Conservation (phyloP, 2,329 filamentous ascomycete genomes). For the Aspergillus hiratsukae region DNA sequence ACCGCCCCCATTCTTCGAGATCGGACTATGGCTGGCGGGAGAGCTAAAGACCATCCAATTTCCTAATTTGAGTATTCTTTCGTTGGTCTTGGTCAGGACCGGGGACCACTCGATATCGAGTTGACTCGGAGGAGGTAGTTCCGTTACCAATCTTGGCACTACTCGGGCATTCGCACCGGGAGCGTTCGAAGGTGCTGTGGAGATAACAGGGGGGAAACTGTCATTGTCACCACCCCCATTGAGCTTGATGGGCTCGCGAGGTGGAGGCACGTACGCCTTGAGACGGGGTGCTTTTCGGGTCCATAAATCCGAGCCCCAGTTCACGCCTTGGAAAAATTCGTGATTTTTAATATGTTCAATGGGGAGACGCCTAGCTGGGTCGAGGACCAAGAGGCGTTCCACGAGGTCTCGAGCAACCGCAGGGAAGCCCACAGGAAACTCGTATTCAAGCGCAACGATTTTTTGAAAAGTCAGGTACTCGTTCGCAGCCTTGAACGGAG, state of each 20-base stretch:
- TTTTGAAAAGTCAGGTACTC: constrained; percentile 99
- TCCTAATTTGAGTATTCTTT: constrained; percentile 89
- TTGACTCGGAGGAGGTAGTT: constrained; percentile 92
- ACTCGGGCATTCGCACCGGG: constrained; percentile 50
- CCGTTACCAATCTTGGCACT: constrained; percentile 81
- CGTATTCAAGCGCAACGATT: constrained; percentile 90
- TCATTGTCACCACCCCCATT: constrained; percentile 49
- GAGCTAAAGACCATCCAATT: constrained; percentile 81
- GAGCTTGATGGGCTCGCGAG: constrained; percentile 73
- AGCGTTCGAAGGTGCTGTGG: constrained; percentile 35
- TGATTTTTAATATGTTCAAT: constrained; percentile 97
- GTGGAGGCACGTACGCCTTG: constrained; percentile 73
- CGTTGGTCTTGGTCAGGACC: constrained; percentile 82
- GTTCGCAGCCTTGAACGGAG: constrained; percentile 92
- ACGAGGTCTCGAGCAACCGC: constrained; percentile 80
- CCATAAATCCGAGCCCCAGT: constrained; percentile 82
- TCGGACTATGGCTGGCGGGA: constrained; percentile 69
- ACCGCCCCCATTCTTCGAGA: constrained; percentile 59
- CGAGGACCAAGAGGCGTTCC: constrained; percentile 82
- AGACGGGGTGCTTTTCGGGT: constrained; percentile 82
- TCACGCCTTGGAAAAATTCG: constrained; percentile 84
- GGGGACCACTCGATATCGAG: constrained; percentile 98
- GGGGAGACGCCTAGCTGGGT: constrained; percentile 76
- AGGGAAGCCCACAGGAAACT: constrained; percentile 87
- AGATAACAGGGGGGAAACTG: constrained; percentile 41